These are phyloP conservation scores for Blastobotrys persicus DNA, from an alignment of 1,139 yeast species.

Conservation along the genomic window DNA sequence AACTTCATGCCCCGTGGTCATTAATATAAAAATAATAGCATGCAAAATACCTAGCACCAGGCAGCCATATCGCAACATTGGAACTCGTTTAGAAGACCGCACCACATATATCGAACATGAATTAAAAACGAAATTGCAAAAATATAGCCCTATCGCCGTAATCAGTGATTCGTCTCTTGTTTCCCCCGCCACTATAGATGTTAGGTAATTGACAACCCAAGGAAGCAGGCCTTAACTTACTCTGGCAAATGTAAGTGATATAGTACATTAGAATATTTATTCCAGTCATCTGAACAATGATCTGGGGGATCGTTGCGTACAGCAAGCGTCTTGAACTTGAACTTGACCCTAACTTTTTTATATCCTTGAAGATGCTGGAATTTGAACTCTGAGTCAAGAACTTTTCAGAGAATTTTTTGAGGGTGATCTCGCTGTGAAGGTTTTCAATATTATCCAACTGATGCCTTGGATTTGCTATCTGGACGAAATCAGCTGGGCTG, in stretches of 20 bases:
- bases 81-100: constrained; percentile 44
- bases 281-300: constrained; percentile 65
- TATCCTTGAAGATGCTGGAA: constrained; percentile 51
- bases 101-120: constrained; percentile 41
- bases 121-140: constrained; percentile 39
- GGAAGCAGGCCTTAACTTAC: constrained; percentile 16
- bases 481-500: constrained; percentile 45
- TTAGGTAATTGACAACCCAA: too few species aligned
- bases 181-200: constrained; percentile 27
- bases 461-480: neutral
- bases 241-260: constrained; percentile 21
- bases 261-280: constrained; percentile 55
- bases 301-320: constrained; percentile 55
- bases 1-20: constrained; percentile 28
- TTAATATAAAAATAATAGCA: constrained; percentile 39
- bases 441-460: neutral
- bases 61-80: constrained; percentile 29
- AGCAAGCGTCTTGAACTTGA: constrained; percentile 22
- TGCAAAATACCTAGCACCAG: constrained; percentile 43
- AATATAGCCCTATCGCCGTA: constrained; percentile 28
- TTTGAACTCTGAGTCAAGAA: constrained; percentile 5
- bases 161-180: constrained; percentile 19
- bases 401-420: constrained; percentile 8
- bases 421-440: neutral
- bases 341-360: too few species aligned